A percentile compares a stretch with the other conserved stretches of the same genome.
Evolutionary conservation across 345 rosid genomes (phyloP).

Genomic region (Hibiscus tridactylites): DNA sequence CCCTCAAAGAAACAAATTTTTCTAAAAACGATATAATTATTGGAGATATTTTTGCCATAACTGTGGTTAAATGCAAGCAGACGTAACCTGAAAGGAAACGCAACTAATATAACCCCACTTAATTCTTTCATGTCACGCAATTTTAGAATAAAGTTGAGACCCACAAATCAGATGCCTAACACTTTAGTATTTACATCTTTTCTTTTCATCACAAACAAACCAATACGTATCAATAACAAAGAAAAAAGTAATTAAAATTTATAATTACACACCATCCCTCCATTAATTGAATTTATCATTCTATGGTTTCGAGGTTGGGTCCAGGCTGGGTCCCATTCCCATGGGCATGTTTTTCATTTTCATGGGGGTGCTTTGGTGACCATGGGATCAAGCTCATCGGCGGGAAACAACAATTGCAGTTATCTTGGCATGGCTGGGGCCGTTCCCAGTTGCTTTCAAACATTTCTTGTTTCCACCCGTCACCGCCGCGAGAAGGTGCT

Average conservation of each 20-base stretch:
- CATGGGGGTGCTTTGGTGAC: constrained; percentile 20
- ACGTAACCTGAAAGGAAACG: no score
- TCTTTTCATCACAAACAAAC: neutral
- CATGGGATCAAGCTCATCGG: constrained; percentile 43
- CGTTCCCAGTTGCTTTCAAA: constrained; percentile 18
- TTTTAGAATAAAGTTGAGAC: no score
- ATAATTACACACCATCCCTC: neutral
- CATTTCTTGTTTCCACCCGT: constrained; percentile 12
- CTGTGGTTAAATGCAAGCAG: no score
- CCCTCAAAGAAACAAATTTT: no score
- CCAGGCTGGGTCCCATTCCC: constrained; percentile 12
- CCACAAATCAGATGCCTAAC: no score
- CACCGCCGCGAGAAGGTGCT: constrained; percentile 14
- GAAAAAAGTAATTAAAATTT: neutral
- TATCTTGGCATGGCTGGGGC: constrained; percentile 35
- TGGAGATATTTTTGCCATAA: no score
- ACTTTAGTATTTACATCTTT: no score
- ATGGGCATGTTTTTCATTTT: neutral
- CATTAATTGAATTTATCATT: neutral
- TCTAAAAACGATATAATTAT: no score
- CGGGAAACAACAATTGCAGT: constrained; percentile 63
- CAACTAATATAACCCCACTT: no score
- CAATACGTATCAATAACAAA: neutral
- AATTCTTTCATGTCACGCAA: no score
- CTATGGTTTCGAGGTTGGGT: constrained; percentile 10